Percentiles rank a stretch among this genome's conserved stretches.
phyloP scores from a whole-genome alignment of 2,329 filamentous ascomycete species.

The Zelopaecilomyces penicillatus region DNA sequence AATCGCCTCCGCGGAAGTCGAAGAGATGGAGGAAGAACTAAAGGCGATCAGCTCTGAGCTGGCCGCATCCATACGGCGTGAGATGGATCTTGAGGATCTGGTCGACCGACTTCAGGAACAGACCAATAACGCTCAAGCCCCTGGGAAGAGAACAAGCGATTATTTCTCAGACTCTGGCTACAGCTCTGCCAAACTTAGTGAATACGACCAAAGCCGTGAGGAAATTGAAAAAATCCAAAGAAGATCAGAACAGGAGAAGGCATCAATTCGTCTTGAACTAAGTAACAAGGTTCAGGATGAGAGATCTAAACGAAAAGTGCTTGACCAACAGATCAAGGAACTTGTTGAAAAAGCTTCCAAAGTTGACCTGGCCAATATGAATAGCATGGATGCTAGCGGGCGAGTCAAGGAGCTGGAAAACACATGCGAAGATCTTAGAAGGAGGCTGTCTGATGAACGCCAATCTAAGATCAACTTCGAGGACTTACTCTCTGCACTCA shows the following conservation, averaged over 20 bases:
- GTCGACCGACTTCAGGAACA: conserved; percentile 84
- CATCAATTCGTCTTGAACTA: conserved; percentile 74
- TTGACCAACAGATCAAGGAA: conserved; percentile 77
- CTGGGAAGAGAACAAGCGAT: conserved; percentile 77
- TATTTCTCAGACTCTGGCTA: conserved; percentile 97
- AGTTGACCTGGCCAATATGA: conserved; percentile 45
- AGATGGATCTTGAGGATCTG: conserved; percentile 94
- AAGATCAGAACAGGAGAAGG: conserved; percentile 83
- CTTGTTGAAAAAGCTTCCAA: conserved; percentile 71
- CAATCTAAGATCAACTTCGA: conserved; percentile 89
- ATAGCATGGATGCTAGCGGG: conserved; percentile 46
- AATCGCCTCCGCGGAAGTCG: conserved; percentile 47
- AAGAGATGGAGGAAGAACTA: conserved; percentile 90
- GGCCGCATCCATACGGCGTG: conserved; percentile 82
- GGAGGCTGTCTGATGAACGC: conserved; percentile 76
- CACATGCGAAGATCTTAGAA: conserved; percentile 72
- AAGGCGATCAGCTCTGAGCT: conserved; percentile 89
- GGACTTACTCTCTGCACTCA: conserved; percentile 77
- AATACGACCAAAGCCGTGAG: conserved; percentile 52
- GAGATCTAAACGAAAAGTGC: conserved; percentile 60
- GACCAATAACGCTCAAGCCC: conserved; percentile 45
- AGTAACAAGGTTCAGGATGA: conserved; percentile 85
- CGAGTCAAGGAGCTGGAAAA: conserved; percentile 71
- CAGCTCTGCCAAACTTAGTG: conserved; percentile 71
- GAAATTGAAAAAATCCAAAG: conserved; percentile 79